Evolutionary conservation across 2,329 filamentous ascomycete genomes (phyloP).

Genomic region (Lomentospora prolificans): DNA sequence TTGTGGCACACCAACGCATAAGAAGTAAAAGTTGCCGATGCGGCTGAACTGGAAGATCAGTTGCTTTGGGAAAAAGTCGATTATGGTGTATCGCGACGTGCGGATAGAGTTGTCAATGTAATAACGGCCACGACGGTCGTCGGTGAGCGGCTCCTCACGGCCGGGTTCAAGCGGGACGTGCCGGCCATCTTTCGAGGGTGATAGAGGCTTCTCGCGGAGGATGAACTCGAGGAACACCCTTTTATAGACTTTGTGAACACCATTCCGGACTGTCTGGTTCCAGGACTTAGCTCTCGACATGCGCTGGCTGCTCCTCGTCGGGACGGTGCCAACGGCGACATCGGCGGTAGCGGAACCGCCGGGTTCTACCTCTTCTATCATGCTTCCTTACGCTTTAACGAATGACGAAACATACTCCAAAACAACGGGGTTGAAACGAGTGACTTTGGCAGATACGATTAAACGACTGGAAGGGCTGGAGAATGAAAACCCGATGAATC

Average conservation of each 20-base stretch:
- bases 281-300: constrained; percentile 1
- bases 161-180: constrained; percentile 33
- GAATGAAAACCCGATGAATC: not conserved
- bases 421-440: not conserved
- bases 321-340: not conserved
- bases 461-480: not conserved
- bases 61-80: constrained; percentile 79
- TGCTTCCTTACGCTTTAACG: not conserved
- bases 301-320: not conserved
- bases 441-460: not conserved
- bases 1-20: constrained; percentile 74
- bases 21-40: constrained; percentile 78
- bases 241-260: constrained; percentile 21
- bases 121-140: constrained; percentile 37
- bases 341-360: not conserved
- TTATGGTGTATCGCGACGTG: constrained; percentile 73
- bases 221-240: constrained; percentile 36
- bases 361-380: constrained; percentile 3
- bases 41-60: constrained; percentile 79
- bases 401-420: not conserved
- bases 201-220: constrained; percentile 56
- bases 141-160: constrained; percentile 30
- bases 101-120: constrained; percentile 58
- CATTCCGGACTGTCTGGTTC: constrained; percentile 1
- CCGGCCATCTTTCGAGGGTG: constrained; percentile 61